These are phyloP conservation scores for Neofusicoccum parvum DNA, from an alignment of 2,329 filamentous ascomycete species.

Conservation along the genomic window DNA sequence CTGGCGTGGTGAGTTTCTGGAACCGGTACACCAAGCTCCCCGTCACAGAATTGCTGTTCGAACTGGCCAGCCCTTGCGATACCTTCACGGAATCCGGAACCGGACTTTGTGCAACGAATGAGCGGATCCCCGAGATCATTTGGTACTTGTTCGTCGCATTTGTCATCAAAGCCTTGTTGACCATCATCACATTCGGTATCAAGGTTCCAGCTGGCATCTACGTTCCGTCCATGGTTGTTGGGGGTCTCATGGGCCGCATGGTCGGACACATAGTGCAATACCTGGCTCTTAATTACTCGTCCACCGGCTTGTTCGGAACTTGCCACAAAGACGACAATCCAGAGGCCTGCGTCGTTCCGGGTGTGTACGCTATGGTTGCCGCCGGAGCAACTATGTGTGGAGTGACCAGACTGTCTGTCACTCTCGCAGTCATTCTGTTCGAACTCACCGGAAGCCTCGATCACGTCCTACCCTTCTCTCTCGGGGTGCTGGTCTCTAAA, in stretches of 20 bases:
- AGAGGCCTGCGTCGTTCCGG: slow-evolving; percentile 87
- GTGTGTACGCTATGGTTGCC: slow-evolving; percentile 93
- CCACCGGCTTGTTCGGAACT: slow-evolving; percentile 71
- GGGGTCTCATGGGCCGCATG: slow-evolving; percentile 85
- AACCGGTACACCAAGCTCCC: slow-evolving; percentile 86
- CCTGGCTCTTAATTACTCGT: slow-evolving; percentile 71
- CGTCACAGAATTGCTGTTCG: slow-evolving; percentile 86
- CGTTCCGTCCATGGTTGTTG: slow-evolving; percentile 97
- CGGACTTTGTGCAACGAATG: slow-evolving; percentile 75
- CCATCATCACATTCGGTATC: slow-evolving; percentile 89
- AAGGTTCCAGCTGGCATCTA: slow-evolving; percentile 98
- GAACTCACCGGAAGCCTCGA: slow-evolving; percentile 93
- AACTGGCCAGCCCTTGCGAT: slow-evolving; percentile 86
- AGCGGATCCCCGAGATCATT: slow-evolving; percentile 79
- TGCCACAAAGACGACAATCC: slow-evolving; percentile 70
- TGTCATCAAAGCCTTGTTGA: slow-evolving; percentile 85
- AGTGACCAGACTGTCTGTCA: slow-evolving; percentile 90
- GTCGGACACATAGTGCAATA: slow-evolving; percentile 86
- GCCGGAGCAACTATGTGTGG: slow-evolving; percentile 98
- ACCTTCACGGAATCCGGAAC: slow-evolving; percentile 66
- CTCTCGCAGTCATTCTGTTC: slow-evolving; percentile 91
- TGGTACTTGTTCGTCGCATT: slow-evolving; percentile 74
- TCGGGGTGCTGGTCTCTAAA: slow-evolving; percentile 92
- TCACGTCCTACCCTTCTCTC: slow-evolving; percentile 91
- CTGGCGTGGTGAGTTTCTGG: slow-evolving; percentile 88